Base-by-base conservation (phyloP, 2,329 filamentous ascomycete genomes). In the Exophiala alcalophila region DNA sequence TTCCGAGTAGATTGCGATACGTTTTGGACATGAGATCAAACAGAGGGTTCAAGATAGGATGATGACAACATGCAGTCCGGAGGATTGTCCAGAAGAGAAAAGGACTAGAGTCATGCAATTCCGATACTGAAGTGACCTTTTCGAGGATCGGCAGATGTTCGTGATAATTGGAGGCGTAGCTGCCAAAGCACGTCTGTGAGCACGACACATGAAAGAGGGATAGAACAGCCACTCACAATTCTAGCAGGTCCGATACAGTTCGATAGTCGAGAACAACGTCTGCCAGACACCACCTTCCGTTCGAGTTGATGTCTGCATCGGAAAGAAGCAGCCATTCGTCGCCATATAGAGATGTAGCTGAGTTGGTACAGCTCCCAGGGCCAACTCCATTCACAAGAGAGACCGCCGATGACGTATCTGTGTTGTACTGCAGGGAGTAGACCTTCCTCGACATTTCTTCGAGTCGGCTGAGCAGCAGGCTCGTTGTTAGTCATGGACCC, bases 11-110 rank as follows among this genome's bases (percentile, higher is more conserved):
- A 12, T 21, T 25, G n/a, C 23, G 33, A 21, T 44, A 44, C 14
- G 41, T 23, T 15, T 33, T 19, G n/a, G 18, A 16, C 5, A 12
- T 21, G 23, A 31, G 11, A 16, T 36, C n/a, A 27, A 44, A 44
- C n/a, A 39, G 9, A 24, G 30, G n/a, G 14, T 11, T 21, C 15
- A 31, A 32, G 5, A 12, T 26, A 7, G 41, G 33, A 15, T 39
- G 32, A 12, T 28, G 18, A 32, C 38, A 39, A 28, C 10, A 26
- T 7, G 41, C 18, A 16, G 27, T 18, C 10, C 41, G 26, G 16
- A 44, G 14, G 7, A 38, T 16, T 5, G 41, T 44, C 40, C 40
- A 44, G 16, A 44, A 38, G 11, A 44, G 34, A 25, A 44, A 28
- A 11, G n/a, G n/a, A 33, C 26, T 38, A 5, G 25, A 28, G 18